phyloP scores from a whole-genome alignment of 1,139 yeast genomes.

The Entelexis paramagnoliae region DNA sequence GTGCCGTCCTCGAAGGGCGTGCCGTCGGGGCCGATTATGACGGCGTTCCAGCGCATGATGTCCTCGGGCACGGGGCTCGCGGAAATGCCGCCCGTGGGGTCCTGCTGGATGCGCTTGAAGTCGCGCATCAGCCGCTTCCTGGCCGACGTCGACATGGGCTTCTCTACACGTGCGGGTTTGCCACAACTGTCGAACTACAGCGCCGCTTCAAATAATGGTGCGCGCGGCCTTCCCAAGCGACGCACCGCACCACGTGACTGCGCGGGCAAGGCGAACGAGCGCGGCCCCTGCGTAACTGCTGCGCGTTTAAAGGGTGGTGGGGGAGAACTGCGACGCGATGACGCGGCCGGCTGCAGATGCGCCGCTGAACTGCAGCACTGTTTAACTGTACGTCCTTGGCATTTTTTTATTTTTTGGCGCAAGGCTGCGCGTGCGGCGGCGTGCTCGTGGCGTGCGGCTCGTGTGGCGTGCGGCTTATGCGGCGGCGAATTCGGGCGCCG shows the following conservation, averaged over 20 bases:
- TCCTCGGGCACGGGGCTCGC: conserved; percentile 96
- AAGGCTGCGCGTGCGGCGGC: too few species aligned
- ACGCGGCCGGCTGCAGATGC: too few species aligned
- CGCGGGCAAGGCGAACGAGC: background rate
- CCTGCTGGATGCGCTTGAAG: conserved; percentile 96
- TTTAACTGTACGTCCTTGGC: too few species aligned
- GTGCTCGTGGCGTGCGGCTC: too few species aligned
- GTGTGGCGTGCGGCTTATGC: too few species aligned
- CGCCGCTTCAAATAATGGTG: background rate
- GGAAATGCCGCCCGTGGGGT: conserved; percentile 95
- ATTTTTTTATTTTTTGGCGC: too few species aligned
- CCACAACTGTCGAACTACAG: background rate
- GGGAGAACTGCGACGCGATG: too few species aligned
- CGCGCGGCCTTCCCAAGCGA: background rate
- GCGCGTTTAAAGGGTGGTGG: too few species aligned
- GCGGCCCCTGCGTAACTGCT: too few species aligned
- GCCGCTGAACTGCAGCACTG: too few species aligned
- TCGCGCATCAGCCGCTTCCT: conserved; percentile 98
- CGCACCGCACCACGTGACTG: background rate
- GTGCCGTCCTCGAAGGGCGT: conserved; percentile 99
- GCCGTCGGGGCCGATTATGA: conserved; percentile 93
- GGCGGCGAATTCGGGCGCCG: too few species aligned
- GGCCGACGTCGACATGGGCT: conserved; percentile 86
- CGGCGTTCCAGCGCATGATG: conserved; percentile 98
- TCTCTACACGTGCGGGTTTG: background rate